A percentile compares a stretch with the other conserved stretches of the same genome.
Evolutionary conservation across 148 eudicot genomes (phyloP).

Genomic region (Cornus controversa): DNA sequence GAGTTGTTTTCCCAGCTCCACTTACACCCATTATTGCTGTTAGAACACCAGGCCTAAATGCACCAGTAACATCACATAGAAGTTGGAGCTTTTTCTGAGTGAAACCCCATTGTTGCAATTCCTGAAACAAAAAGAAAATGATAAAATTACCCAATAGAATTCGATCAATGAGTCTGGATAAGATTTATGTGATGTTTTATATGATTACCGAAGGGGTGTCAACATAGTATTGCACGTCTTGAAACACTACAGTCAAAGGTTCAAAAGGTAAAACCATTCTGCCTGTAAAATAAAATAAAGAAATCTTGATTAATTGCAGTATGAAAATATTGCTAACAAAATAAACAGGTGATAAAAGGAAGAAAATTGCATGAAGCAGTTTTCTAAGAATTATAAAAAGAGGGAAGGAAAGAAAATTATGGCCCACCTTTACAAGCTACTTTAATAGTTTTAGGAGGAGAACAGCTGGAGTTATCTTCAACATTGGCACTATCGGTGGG

Average conservation of each 20-base stretch:
- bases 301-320: not conserved
- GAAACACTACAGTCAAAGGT: conserved; percentile 61
- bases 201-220: conserved; percentile 63
- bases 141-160: not conserved
- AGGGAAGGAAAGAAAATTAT: not conserved
- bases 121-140: conserved; percentile 37
- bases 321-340: not conserved
- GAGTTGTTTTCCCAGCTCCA: conserved; percentile 98
- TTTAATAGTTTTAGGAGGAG: not conserved
- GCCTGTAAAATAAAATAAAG: conserved; percentile 42
- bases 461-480: not conserved
- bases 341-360: not conserved
- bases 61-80: conserved; percentile 66
- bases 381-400: not conserved
- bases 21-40: conserved; percentile 93
- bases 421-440: conserved; percentile 41
- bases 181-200: not conserved
- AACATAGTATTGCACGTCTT: conserved; percentile 69
- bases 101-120: conserved; percentile 65
- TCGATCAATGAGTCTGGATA: not conserved
- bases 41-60: conserved; percentile 80
- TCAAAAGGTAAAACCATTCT: conserved; percentile 70
- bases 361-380: not conserved
- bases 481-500: conserved; percentile 6
- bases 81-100: conserved; percentile 58